Percentiles rank a stretch among this genome's conserved stretches.
phyloP scores from a whole-genome alignment of 345 rosid species.

The Erysimum cheiranthoides region DNA sequence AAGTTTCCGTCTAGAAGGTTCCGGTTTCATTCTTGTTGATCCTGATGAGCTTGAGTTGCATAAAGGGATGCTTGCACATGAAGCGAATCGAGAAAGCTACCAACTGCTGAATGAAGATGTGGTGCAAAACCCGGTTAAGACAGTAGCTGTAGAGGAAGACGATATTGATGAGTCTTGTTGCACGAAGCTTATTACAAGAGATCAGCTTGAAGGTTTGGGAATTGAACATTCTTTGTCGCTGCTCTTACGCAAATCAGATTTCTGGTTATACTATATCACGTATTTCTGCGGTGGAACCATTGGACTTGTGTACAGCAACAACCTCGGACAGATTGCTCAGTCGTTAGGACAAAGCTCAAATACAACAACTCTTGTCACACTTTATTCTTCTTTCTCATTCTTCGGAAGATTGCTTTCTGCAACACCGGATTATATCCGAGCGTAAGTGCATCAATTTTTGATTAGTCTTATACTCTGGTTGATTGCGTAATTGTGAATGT shows the following conservation, averaged over 20 bases:
- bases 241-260: slow-evolving; percentile 76
- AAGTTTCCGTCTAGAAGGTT: slow-evolving; percentile 63
- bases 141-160: slow-evolving; percentile 7
- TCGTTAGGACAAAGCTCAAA: slow-evolving; percentile 69
- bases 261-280: slow-evolving; percentile 84
- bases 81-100: slow-evolving; percentile 50
- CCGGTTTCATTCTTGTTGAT: slow-evolving; percentile 78
- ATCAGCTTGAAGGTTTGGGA: slow-evolving; percentile 69
- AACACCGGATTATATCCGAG: slow-evolving; percentile 81
- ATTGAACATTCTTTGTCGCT: slow-evolving; percentile 65
- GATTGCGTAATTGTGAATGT: not conserved
- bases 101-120: slow-evolving; percentile 44
- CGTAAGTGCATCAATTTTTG: slow-evolving; percentile 53
- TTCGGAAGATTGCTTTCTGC: slow-evolving; percentile 96
- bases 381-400: slow-evolving; percentile 92
- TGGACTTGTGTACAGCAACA: slow-evolving; percentile 96
- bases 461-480: not conserved
- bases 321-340: slow-evolving; percentile 92
- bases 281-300: slow-evolving; percentile 96
- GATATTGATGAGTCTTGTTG: slow-evolving; percentile 53
- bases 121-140: slow-evolving; percentile 32
- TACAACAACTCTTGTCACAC: slow-evolving; percentile 74
- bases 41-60: slow-evolving; percentile 91
- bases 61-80: slow-evolving; percentile 63
- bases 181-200: slow-evolving; percentile 56